Evolutionary conservation across 257 asterid species (phyloP).

Genomic region (Plantago elongata): DNA sequence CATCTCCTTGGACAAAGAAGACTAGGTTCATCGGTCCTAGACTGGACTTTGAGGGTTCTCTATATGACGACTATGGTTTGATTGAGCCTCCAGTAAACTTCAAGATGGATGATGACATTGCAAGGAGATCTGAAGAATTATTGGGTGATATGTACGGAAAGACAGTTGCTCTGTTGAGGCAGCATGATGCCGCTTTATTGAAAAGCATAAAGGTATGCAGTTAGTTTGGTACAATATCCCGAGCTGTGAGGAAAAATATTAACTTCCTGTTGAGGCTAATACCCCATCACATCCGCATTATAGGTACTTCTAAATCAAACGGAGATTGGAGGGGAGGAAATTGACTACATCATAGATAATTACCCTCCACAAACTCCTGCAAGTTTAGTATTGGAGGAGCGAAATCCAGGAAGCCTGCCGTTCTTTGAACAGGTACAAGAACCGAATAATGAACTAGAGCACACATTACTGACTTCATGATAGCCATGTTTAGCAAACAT

Average conservation of each 20-base stretch:
- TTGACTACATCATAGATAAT: constrained; percentile 58
- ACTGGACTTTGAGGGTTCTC: constrained; percentile 88
- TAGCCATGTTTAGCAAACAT: background rate
- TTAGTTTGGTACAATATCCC: background rate
- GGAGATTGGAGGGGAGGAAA: constrained; percentile 77
- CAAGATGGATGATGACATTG: constrained; percentile 73
- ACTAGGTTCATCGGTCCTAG: constrained; percentile 77
- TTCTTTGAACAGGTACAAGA: constrained; percentile 32
- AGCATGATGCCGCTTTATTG: constrained; percentile 75
- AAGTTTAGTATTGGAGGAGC: constrained; percentile 63
- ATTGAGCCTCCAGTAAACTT: constrained; percentile 76
- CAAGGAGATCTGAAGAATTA: constrained; percentile 69
- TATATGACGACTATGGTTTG: constrained; percentile 65
- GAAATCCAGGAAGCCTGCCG: constrained; percentile 75
- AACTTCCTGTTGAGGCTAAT: constrained; percentile 1
- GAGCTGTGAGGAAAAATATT: background rate
- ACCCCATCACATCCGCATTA: constrained; percentile 5
- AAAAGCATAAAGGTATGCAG: constrained; percentile 72
- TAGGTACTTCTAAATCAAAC: constrained; percentile 83
- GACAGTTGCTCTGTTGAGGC: constrained; percentile 64
- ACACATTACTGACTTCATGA: constrained; percentile 49
- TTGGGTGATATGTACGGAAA: constrained; percentile 61
- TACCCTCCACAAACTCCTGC: constrained; percentile 78
- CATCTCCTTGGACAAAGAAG: constrained; percentile 81
- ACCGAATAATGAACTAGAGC: constrained; percentile 38